Base-by-base conservation (phyloP, 208 protist genomes). In the Crithidia brevicula region DNA sequence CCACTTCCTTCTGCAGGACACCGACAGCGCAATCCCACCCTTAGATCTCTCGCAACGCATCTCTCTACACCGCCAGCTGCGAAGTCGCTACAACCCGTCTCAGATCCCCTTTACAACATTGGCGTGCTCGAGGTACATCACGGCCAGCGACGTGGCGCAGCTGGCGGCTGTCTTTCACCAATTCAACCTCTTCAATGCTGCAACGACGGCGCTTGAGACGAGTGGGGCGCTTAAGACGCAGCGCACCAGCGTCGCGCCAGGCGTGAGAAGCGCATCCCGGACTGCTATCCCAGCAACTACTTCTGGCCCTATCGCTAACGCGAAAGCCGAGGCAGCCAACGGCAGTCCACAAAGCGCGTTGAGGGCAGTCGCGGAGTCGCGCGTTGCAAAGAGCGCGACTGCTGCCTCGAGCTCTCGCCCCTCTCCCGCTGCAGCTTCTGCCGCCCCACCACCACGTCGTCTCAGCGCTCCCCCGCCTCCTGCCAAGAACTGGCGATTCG, bases 31-130 rank as follows among this genome's bases (percentile, higher is more conserved):
- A 0, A 46, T 74, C 20, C 42, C 60, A 30, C 64, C 66, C 16
- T 56, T 79, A 31, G 73, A 83, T 63, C 74, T 80, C 28, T 74
- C 30, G 13, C 61, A 67, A 60, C 59, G 69, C 60, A 67, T 67
- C 52, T 74, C 59, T 23, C 62, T 85, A n/a, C 83, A 81, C 54
- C 83, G 80, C 16, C 85, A 85, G 54, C 74, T 91, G 49, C 64
- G 80, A 45, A 84, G 80, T 4, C 86, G 90, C 22, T 95, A 95
- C 73, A 69, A 91, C 49, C 87, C 90, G 1, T 80, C 81, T 20
- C 86, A 95, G 52, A 71, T 89, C 2, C 80, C 87, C 9, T 85
- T 88, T 27, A 80, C 81, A 11, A 67, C 81, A n/a, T 65, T 92
- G 0, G 72, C 79, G 6, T 95, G 86, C 60, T 68, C 79, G 8